Evolutionary conservation across 129 eudicot species (phyloP).

Genomic region (Helianthus tuberosus): DNA sequence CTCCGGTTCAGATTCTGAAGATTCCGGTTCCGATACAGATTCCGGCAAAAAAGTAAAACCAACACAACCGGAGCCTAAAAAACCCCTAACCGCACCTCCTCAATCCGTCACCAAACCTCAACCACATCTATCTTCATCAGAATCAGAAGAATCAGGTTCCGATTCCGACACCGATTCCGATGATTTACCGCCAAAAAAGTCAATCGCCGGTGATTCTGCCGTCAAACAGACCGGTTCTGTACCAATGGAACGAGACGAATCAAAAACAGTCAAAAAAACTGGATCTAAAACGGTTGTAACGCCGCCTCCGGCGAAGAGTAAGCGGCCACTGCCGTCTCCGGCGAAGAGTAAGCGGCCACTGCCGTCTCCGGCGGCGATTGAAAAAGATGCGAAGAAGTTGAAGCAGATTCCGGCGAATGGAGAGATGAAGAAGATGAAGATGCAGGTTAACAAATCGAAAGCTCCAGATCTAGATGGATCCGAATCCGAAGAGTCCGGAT

Average conservation of each 20-base stretch:
- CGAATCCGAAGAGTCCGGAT: slow-evolving; percentile 14
- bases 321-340: slow-evolving; percentile 1
- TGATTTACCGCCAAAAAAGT: slow-evolving; percentile 1
- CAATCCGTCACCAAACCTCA: slow-evolving; percentile 14
- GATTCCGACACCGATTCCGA: slow-evolving; percentile 36
- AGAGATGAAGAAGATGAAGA: no score
- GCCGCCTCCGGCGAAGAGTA: background rate
- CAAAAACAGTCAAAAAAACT: background rate
- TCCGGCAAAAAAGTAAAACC: slow-evolving; percentile 10
- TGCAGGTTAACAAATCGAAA: background rate
- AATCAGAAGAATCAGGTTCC: background rate
- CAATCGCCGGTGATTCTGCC: background rate
- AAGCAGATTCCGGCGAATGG: background rate
- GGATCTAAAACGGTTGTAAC: background rate
- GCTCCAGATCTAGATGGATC: slow-evolving; percentile 11
- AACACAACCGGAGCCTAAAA: background rate
- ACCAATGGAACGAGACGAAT: background rate
- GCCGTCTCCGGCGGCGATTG: background rate
- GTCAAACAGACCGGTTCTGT: background rate
- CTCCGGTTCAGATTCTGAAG: slow-evolving; percentile 15
- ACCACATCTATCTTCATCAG: slow-evolving; percentile 22
- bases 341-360: background rate
- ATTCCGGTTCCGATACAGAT: slow-evolving; percentile 19
- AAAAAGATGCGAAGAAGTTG: slow-evolving; percentile 22
- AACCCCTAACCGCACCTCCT: slow-evolving; percentile 7